Evolutionary conservation across 306 rosid species (phyloP), one percentile per base, ranked within the genome.

Genomic region (Vachellia collinsii): DNA sequence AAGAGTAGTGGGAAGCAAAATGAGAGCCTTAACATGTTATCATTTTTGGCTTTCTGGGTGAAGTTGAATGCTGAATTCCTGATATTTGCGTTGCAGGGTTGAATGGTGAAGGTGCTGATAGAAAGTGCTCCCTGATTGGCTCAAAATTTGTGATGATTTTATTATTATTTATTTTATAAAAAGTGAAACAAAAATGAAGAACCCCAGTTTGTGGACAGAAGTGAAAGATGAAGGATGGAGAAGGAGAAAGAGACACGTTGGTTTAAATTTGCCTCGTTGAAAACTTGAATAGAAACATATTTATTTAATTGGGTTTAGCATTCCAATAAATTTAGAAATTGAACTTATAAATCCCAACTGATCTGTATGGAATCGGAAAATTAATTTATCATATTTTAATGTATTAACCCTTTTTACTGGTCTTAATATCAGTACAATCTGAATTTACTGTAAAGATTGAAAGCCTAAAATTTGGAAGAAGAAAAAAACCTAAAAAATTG

Each of bases 81-180:
- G 64, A 64, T 75, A 25, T 63, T 76, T 54, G 74, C 10, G 58
- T 76, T 63, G 77, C 12, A 68, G 56, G 29, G 42, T 61, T 72
- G 59, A 38, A 56, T 64, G 76, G 66, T 10, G 82, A 39, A 76
- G 75, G 77, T 34, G 76, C 34, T 61, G 87, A 83, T 84, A 58
- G 86, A 69, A 58, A 46, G 74, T 50, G 37, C 25, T 61, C 38
- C 59, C 54, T 83, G 87, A 88, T 82, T 88, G 91, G 93, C 76
- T 81, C 25, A 48, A 11, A 37, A 77, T 62, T 43, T 70, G 38
- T 43, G n/a, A 16, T 70, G 3, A 20, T 70, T 22, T n/a, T 20
- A 5, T 42, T 65, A 64, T 41, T 74, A 75, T 82, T 72, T 61
- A 61, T 61, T 5, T 29, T 37, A 42, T 20, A 66, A 48, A 41